phyloP scores from a whole-genome alignment of 2,329 filamentous ascomycete genomes.

The Trichoderma sp. region DNA sequence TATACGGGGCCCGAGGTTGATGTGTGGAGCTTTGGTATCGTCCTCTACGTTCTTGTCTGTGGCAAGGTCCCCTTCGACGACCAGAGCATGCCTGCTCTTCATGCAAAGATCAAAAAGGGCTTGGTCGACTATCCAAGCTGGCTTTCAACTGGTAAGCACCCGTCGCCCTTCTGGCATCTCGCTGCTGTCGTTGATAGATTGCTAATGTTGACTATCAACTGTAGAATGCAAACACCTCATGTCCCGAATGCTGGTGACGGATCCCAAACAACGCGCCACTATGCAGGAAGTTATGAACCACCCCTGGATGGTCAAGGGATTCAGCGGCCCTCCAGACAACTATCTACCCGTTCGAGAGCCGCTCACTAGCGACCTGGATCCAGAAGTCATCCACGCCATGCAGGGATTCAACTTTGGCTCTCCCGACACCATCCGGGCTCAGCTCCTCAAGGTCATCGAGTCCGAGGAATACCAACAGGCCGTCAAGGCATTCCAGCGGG shows the following conservation, averaged over 20 bases:
- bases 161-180: not conserved
- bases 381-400: constrained; percentile 86
- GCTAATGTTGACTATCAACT: not conserved
- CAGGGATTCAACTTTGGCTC: constrained; percentile 97
- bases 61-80: constrained; percentile 99
- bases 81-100: constrained; percentile 96
- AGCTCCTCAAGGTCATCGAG: constrained; percentile 83
- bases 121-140: constrained; percentile 93
- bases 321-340: constrained; percentile 83
- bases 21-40: constrained; percentile 98
- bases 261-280: constrained; percentile 82
- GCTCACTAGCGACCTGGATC: constrained; percentile 79
- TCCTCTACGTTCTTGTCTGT: constrained; percentile 94
- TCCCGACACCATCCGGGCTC: constrained; percentile 76
- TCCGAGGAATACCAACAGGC: constrained; percentile 93
- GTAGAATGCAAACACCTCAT: constrained; percentile 92
- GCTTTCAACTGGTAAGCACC: constrained; percentile 77
- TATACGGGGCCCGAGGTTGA: constrained; percentile 98
- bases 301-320: constrained; percentile 95
- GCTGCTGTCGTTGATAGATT: not conserved
- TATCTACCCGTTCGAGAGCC: constrained; percentile 82
- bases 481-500: constrained; percentile 69
- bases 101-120: constrained; percentile 98
- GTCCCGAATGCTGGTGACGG: constrained; percentile 92
- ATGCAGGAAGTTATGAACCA: constrained; percentile 92